Conservation (phyloP, 306 rosid genomes). For the Sicyos edulis region DNA sequence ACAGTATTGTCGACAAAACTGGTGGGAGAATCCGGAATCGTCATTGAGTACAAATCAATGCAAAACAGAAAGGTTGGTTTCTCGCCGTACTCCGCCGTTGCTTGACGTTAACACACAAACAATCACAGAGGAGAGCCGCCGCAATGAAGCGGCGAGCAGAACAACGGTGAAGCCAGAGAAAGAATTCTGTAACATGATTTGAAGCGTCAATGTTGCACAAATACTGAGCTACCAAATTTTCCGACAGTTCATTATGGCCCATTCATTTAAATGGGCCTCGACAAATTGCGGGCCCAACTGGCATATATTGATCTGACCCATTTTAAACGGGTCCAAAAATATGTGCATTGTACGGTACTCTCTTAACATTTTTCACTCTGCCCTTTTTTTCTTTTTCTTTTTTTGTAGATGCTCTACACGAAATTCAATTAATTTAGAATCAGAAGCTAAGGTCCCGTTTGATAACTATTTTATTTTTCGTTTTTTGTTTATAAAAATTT, state of each 20-base stretch:
- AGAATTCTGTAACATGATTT: neutral
- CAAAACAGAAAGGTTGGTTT: neutral
- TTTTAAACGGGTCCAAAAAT: neutral
- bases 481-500: too few species aligned
- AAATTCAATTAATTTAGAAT: too few species aligned
- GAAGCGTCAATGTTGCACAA: neutral
- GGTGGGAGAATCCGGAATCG: neutral
- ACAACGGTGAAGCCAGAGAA: neutral
- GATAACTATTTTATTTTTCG: too few species aligned
- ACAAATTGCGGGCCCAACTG: neutral
- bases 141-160: neutral
- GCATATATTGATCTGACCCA: neutral
- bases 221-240: neutral
- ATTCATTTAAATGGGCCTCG: neutral
- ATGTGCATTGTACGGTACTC: too few species aligned
- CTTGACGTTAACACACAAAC: neutral
- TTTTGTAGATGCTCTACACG: too few species aligned
- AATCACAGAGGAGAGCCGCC: constrained; percentile 1
- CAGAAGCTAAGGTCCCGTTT: too few species aligned
- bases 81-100: neutral
- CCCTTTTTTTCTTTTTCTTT: too few species aligned
- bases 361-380: too few species aligned
- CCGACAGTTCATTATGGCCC: neutral
- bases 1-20: constrained; percentile 22
- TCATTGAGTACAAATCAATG: neutral